phyloP scores from a whole-genome alignment of 2,329 filamentous ascomycete genomes.

The Sporothrix euskadiensis region DNA sequence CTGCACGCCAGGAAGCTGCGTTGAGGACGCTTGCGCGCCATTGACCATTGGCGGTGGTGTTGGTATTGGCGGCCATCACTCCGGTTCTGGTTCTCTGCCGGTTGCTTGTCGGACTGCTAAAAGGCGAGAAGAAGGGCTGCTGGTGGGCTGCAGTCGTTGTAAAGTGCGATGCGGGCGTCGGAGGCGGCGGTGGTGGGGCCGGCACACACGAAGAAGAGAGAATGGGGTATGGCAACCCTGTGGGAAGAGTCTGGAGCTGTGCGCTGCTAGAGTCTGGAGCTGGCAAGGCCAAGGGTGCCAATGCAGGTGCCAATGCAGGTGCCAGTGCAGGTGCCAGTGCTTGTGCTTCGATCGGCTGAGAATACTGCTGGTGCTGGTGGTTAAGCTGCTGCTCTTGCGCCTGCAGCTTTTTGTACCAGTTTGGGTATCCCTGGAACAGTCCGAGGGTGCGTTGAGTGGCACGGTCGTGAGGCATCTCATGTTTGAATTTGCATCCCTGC shows the following conservation, averaged over 20 bases:
- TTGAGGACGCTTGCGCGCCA: neutral
- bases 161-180: neutral
- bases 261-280: neutral
- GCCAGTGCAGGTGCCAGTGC: neutral
- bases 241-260: no score
- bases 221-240: neutral
- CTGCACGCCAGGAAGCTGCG: slow-evolving; percentile 14
- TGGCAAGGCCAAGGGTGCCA: neutral
- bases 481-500: slow-evolving; percentile 84
- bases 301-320: neutral
- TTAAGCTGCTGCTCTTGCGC: slow-evolving; percentile 39
- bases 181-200: neutral
- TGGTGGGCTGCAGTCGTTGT: neutral
- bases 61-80: no score
- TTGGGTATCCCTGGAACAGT: slow-evolving; percentile 63
- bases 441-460: slow-evolving; percentile 69
- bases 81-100: no score
- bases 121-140: neutral
- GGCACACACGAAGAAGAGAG: neutral
- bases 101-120: neutral
- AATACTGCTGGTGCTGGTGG: slow-evolving; percentile 3
- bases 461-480: slow-evolving; percentile 78
- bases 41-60: neutral
- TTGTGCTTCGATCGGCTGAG: neutral
- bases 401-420: slow-evolving; percentile 60